Conservation (phyloP, 345 rosid species). For the Hibiscus tridactylites region DNA sequence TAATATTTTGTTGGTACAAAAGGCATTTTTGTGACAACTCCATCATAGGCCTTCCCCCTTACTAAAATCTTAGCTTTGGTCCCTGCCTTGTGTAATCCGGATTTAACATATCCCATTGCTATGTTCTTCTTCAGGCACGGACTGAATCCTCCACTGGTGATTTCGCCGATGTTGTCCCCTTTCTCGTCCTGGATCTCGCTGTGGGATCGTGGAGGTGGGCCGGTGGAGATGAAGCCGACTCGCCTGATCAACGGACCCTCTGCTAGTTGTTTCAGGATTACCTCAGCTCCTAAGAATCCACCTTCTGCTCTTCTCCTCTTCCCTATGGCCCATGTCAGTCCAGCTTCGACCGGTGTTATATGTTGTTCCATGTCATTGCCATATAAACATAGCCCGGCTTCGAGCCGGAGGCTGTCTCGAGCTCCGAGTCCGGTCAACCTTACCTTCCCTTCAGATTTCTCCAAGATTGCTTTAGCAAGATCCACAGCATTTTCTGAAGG, state of each 20-base stretch:
- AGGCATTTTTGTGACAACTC: slow-evolving; percentile 72
- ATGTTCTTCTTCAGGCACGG: slow-evolving; percentile 97
- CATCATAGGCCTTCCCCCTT: slow-evolving; percentile 85
- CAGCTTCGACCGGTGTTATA: slow-evolving; percentile 83
- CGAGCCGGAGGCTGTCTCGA: slow-evolving; percentile 91
- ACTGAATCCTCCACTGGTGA: slow-evolving; percentile 95
- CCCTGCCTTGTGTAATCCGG: slow-evolving; percentile 80
- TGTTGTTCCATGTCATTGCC: slow-evolving; percentile 99
- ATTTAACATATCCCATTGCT: slow-evolving; percentile 93
- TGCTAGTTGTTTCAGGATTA: slow-evolving; percentile 76
- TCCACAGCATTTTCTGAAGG: slow-evolving; percentile 82
- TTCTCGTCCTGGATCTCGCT: slow-evolving; percentile 81
- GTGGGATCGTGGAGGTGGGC: slow-evolving; percentile 90
- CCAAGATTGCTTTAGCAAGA: slow-evolving; percentile 85
- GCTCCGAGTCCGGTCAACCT: slow-evolving; percentile 95
- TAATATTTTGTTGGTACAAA: slow-evolving; percentile 74
- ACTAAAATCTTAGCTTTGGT: slow-evolving; percentile 71
- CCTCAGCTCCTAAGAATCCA: slow-evolving; percentile 84
- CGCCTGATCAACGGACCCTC: slow-evolving; percentile 85
- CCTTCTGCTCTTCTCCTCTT: slow-evolving; percentile 93
- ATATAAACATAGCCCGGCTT: slow-evolving; percentile 85
- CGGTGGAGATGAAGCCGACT: slow-evolving; percentile 74
- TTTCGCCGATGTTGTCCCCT: slow-evolving; percentile 72
- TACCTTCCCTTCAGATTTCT: slow-evolving; percentile 83
- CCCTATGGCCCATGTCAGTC: slow-evolving; percentile 95